These are phyloP conservation scores for Oryza glumipatula DNA, from an alignment of 176 grass and related monocot genomes.

Conservation along the genomic window DNA sequence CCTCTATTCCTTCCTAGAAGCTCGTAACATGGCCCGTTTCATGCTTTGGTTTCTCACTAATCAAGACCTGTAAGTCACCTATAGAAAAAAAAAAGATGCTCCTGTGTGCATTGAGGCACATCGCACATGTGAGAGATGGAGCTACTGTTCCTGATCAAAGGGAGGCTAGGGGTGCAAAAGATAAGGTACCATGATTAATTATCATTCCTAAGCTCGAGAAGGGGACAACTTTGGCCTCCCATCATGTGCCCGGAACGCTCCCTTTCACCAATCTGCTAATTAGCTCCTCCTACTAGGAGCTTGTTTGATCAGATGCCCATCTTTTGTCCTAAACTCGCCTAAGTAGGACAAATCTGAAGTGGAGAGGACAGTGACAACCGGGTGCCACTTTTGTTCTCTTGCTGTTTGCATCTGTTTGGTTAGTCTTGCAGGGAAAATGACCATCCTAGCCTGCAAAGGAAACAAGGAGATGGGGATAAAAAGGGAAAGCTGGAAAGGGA, in stretches of 20 bases:
- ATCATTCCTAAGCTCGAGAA: constrained; percentile 45
- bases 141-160: constrained; percentile 36
- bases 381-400: constrained; percentile 43
- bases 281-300: not conserved
- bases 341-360: constrained; percentile 58
- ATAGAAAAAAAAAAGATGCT: not conserved
- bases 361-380: constrained; percentile 28
- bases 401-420: not conserved
- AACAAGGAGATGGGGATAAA: constrained; percentile 23
- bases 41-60: not conserved
- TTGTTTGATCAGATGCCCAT: constrained; percentile 38
- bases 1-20: constrained; percentile 21
- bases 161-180: constrained; percentile 20
- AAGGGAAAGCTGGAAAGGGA: constrained; percentile 31
- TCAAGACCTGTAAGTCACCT: not conserved
- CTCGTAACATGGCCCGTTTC: constrained; percentile 31
- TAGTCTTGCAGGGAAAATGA: constrained; percentile 21
- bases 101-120: constrained; percentile 3
- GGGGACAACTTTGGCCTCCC: constrained; percentile 37
- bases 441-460: constrained; percentile 1
- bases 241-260: constrained; percentile 39
- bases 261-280: constrained; percentile 18
- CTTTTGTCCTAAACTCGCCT: constrained; percentile 34
- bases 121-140: not conserved
- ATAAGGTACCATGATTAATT: constrained; percentile 38